Evolutionary conservation across 1,284 basidiomycete species (phyloP).

Genomic region (Ceratorhiza oryzae-sativae): DNA sequence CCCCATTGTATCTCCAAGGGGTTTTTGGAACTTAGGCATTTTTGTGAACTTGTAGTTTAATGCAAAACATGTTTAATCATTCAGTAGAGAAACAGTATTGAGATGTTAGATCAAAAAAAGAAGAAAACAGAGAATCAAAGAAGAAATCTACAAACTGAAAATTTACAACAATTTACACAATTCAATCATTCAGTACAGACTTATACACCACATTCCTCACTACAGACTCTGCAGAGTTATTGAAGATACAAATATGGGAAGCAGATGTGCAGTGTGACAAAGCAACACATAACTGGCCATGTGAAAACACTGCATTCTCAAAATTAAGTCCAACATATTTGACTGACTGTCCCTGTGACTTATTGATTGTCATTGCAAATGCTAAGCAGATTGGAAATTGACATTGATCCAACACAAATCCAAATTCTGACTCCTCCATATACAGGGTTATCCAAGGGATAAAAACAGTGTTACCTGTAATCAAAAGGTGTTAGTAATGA

Average conservation of each 20-base stretch:
- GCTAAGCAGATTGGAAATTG: constrained; percentile 56
- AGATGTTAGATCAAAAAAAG: background rate
- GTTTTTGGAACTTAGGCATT: background rate
- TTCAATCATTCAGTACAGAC: background rate
- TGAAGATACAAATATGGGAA: no score
- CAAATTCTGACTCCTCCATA: constrained; percentile 45
- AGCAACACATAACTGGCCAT: no score
- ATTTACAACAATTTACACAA: background rate
- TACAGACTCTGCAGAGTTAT: no score
- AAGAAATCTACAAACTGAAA: background rate
- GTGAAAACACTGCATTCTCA: no score
- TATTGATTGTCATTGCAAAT: constrained; percentile 57
- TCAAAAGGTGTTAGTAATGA: background rate
- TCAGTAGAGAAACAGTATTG: background rate
- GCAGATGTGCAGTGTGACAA: no score
- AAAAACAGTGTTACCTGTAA: constrained; percentile 44
- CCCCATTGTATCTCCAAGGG: constrained; percentile 2
- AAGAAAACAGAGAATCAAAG: background rate
- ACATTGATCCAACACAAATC: constrained; percentile 46
- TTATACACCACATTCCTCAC: no score
- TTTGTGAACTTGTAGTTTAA: background rate
- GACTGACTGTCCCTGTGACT: constrained; percentile 56
- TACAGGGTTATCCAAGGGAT: constrained; percentile 50
- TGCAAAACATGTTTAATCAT: background rate
- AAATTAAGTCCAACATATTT: constrained; percentile 42